Evolutionary conservation across 2,329 filamentous ascomycete species (phyloP), one percentile per base, ranked within the genome.

Genomic region (Penicillium olsonii): DNA sequence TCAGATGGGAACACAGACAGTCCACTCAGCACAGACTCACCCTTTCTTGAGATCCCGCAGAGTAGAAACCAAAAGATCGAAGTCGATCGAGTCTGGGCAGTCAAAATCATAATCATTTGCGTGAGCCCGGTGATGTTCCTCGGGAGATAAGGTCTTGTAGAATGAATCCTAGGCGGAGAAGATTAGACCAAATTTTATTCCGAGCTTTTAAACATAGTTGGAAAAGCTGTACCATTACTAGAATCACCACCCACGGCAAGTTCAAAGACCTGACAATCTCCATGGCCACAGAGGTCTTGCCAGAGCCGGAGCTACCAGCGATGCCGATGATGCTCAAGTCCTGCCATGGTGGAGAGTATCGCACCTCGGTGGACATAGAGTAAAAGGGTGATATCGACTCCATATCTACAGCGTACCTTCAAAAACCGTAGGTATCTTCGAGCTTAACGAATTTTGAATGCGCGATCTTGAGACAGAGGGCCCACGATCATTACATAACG

Each of bases 301-400:
- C 86, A 20, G 92, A 97, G 35, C 94, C 94, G 22, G 92, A 97
- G 72, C 90, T 94, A 31, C 94, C 94, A 57, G 94, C 92, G 62
- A 99, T 87, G 42, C 91, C 94, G 68, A 99, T 96, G 64, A 99
- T 96, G 75, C 89, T 92, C 62, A 96, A 85, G 73, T 97, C 88
- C 43, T 88, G 89, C 94, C 94, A 99, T 70, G 94, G 94, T 53
- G 94, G 94, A 55, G 87, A 88, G 74, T 97, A 99, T 62, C 91
- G 87, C 56, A 84, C 85, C 57, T 71, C 65, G 48, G 62, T 64
- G 24, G 62, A 60, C 14, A 62, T 54, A 17, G 70, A 70, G 45
- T 65, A 64, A 19, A 72, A 64, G n/a, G 69, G 69, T 15, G 68
- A 65, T 20, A 64, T 63, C 20, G 69, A 70, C 55, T 71, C 66